phyloP scores from a whole-genome alignment of 257 asterid species.

The Rubia yunnanensis region DNA sequence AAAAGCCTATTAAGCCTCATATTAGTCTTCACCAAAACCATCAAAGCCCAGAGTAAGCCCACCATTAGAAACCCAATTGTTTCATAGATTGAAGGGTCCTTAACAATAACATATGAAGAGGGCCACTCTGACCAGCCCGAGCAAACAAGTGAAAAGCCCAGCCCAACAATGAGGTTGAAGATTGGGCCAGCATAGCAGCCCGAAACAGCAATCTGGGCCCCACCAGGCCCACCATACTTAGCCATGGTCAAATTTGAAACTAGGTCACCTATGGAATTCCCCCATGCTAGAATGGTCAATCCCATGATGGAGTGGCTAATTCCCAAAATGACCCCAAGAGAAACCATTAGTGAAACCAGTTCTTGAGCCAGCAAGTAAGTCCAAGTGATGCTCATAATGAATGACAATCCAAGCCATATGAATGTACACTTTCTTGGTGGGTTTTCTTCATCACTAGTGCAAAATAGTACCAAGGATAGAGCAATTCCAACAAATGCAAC shows the following conservation, averaged over 20 bases:
- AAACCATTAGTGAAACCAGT: constrained; percentile 20
- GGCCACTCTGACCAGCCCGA: constrained; percentile 11
- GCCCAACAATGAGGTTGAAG: constrained; percentile 17
- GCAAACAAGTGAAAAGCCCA: constrained; percentile 12
- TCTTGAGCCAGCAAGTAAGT: constrained; percentile 20
- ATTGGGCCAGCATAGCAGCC: constrained; percentile 24
- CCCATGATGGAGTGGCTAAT: constrained; percentile 17
- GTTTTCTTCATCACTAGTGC: constrained; percentile 3
- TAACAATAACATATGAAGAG: background rate
- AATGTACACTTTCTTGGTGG: constrained; percentile 20
- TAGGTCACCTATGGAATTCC: constrained; percentile 24
- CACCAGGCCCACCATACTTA: constrained; percentile 13
- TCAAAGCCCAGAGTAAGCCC: constrained; percentile 22
- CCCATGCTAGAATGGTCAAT: constrained; percentile 21
- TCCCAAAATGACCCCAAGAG: constrained; percentile 13
- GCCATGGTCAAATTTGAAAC: constrained; percentile 23
- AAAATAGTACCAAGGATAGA: constrained; percentile 2
- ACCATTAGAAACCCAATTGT: constrained; percentile 9
- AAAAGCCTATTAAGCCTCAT: constrained; percentile 8
- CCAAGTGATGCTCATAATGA: constrained; percentile 20
- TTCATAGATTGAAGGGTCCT: constrained; percentile 7
- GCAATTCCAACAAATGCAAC: constrained; percentile 1
- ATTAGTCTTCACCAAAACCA: constrained; percentile 1
- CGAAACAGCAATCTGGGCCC: constrained; percentile 13
- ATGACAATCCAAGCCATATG: constrained; percentile 15